Base-by-base conservation (phyloP, 768 basidiomycete species). In the Agrocybe praecox region DNA sequence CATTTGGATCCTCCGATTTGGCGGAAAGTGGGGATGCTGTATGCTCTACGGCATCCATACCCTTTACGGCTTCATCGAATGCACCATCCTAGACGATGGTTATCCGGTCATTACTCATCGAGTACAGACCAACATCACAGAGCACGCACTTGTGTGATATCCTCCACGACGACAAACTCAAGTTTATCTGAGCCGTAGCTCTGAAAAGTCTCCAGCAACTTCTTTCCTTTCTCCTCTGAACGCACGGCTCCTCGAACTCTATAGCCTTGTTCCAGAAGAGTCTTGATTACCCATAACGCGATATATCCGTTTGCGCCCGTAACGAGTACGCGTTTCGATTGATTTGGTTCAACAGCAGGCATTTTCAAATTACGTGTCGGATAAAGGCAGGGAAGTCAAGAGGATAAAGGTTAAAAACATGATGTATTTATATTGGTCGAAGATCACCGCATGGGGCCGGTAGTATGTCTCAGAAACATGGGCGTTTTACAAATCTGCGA, bases 11-110 rank as follows among this genome's bases (percentile, higher is more conserved):
- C 17, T 48, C 48, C 69, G 4, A 73, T 74, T 2, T 76, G 69
- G 43, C 74, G 58, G 55, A 78, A 62, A 85, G 77, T 1, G 89
- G 89, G 2, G 88, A 89, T 0, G 88, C 88, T 5, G 78, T 84
- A 64, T 91, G 90, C 42, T 76, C 78, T 51, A 94, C 82, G 0
- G 81, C 92, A 58, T 90, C 85, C 8, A 92, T 84, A 1, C 81
- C 88, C 67, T 85, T 82, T 57, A 92, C 88, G 0, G 85, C 89
- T 48, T 90, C 84, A 67, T 93, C 89, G 60, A 92, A 95, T 0
- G 87, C 88, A 6, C 82, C 83, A 1, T 78, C 78, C 84, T 86
- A 9, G 19, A 24, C 15, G 15, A 2, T 22, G 17, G 36, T 58
- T 66, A 12, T 19, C n/a, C n/a, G n/a, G n/a, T n/a, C n/a, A n/a